A percentile compares a stretch with the other conserved stretches of the same genome.
Evolutionary conservation across 805 yeast genomes (phyloP).

Genomic region (Wickerhamomyces bovis): DNA sequence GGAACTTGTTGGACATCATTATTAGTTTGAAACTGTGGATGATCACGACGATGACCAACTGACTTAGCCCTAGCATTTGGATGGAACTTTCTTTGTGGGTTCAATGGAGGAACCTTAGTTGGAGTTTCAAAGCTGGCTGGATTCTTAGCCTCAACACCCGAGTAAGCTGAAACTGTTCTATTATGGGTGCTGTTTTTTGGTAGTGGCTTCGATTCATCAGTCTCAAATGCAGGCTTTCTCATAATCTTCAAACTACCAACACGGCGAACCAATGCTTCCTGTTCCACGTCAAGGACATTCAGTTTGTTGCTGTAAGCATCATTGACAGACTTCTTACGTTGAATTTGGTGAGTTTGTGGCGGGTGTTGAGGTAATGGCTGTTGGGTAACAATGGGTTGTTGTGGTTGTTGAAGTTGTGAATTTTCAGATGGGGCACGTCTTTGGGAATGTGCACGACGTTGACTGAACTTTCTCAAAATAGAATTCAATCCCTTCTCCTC

Average conservation of each 20-base stretch:
- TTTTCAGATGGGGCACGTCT: conserved; percentile 16
- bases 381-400: neutral
- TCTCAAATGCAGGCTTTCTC: conserved; percentile 14
- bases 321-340: conserved; percentile 7
- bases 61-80: conserved; percentile 88
- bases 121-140: conserved; percentile 2
- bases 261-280: conserved; percentile 17
- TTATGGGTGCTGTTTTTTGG: conserved; percentile 15
- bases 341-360: conserved; percentile 1
- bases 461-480: conserved; percentile 25
- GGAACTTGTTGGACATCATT: conserved; percentile 18
- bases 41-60: conserved; percentile 70
- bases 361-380: conserved; percentile 1
- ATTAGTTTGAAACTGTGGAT: conserved; percentile 3
- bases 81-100: conserved; percentile 38
- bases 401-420: conserved; percentile 1
- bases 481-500: conserved; percentile 26
- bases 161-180: conserved; percentile 25
- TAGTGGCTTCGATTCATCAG: conserved; percentile 1
- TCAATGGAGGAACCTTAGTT: conserved; percentile 8
- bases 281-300: conserved; percentile 8
- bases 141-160: conserved; percentile 7
- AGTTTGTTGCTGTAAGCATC: conserved; percentile 1
- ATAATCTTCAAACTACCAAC: conserved; percentile 21
- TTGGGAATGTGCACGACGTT: conserved; percentile 21